Evolutionary conservation across 129 eudicot species (phyloP), one percentile per base, ranked within the genome.

Genomic region (Erigeron canadensis): DNA sequence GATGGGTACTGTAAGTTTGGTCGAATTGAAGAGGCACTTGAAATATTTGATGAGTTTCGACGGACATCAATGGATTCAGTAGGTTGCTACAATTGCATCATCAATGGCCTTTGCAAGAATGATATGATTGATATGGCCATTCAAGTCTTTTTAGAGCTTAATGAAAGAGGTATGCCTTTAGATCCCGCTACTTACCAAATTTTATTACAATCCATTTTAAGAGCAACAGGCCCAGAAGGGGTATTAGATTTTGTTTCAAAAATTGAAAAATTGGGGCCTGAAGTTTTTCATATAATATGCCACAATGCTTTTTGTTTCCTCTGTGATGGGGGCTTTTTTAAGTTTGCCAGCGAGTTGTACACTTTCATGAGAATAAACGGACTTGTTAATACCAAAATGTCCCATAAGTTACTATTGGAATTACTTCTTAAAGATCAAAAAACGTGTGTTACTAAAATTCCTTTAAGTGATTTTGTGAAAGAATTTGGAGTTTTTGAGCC

Each of bases 11-110:
- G 84, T 75, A 87, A 85, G 81, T 74, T 63, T 10, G 87, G 91
- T 23, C 77, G 89, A 74, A 73, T 90, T 56, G 86, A 75, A 19
- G 89, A 87, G 66, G 97, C 97, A 15, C 89, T 87, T 50, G 89
- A 79, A 79, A 70, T 90, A 64, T 87, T 90, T 56, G 89, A 87
- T 67, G 89, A 87, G 46, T 87, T 84, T 47, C 65, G 87, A 43
- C 70, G 17, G 64, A 77, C 85, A 67, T 79, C 87, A 38, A 72
- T 55, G 65, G 62, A 81, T 80, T 85, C 95, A 19, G 84, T 71
- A 67, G 77, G 73, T 10, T 81, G 89, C 65, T 90, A 87, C 75
- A 72, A 80, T 72, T 79, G 84, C 82, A 85, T 85, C 65, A 77
- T 87, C 7, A 63, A 51, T 54, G 86, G 89, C 55, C 86, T 90